Evolutionary conservation across 2,329 filamentous ascomycete species (phyloP).

Genomic region (Xylariaceae sp.): DNA sequence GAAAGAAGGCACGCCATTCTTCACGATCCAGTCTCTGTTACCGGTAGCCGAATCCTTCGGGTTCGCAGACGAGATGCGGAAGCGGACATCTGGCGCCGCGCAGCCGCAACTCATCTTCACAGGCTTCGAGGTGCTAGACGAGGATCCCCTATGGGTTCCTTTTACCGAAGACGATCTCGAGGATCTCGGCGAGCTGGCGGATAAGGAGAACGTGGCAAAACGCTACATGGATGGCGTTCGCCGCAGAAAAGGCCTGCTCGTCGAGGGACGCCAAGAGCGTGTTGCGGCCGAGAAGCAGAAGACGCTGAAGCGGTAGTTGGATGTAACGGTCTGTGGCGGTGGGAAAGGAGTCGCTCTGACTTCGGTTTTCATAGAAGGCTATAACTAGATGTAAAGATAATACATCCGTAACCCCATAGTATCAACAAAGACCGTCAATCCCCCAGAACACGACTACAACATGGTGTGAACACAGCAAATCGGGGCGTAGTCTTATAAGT

Average conservation of each 20-base stretch:
- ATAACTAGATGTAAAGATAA: neutral
- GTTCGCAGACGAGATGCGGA: conserved; percentile 93
- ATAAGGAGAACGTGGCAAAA: conserved; percentile 94
- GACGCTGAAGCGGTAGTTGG: conserved; percentile 55
- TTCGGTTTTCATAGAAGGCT: neutral
- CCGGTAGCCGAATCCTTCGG: conserved; percentile 95
- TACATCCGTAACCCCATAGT: neutral
- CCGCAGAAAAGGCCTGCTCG: conserved; percentile 78
- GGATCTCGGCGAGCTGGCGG: conserved; percentile 88
- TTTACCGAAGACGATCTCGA: conserved; percentile 95
- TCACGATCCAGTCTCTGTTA: conserved; percentile 82
- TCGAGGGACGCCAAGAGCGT: conserved; percentile 71
- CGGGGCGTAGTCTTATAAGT: neutral
- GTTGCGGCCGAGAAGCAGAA: conserved; percentile 91
- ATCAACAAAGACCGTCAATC: neutral
- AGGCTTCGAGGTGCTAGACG: conserved; percentile 87
- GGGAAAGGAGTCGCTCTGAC: neutral
- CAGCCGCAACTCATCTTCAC: conserved; percentile 90
- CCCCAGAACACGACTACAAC: too few species aligned
- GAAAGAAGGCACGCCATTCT: conserved; percentile 94
- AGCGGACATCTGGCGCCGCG: conserved; percentile 84
- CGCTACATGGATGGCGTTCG: conserved; percentile 90
- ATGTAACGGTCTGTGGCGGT: neutral
- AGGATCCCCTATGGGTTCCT: conserved; percentile 97
- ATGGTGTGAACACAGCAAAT: neutral